Evolutionary conservation across 164 flowering plant genomes (phyloP), one percentile per base, ranked within the genome.

Genomic region (Macadamia integrifolia): DNA sequence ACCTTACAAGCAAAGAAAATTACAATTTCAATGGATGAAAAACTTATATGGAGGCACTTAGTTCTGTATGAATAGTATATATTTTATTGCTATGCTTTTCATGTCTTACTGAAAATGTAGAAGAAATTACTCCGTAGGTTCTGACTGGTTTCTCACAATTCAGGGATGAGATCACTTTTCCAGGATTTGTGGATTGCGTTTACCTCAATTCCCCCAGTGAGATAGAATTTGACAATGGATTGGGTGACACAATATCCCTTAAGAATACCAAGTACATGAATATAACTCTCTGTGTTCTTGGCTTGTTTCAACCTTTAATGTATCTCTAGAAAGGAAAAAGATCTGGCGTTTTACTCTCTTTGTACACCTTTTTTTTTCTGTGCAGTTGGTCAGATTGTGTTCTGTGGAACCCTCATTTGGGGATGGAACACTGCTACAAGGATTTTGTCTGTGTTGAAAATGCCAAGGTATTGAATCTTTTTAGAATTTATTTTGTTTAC

Each of bases 391-490:
- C 93, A 48, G 98, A 93, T 81, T 81, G 91, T 63, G 98, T 93
- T 58, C 64, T 93, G 65, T 93, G 98, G 97, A 93, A 91, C 72
- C 98, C 96, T 29, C 77, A 93, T 80, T 56, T 83, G 72, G 80
- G 76, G 67, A 91, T 93, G 98, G 96, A 91, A 79, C 85, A 90
- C 68, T 87, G 88, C 78, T 93, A 88, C 75, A 84, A 63, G 75
- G 94, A 93, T 77, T 93, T 93, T 79, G 97, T 93, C 48, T 93
- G 98, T 58, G 96, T 93, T 50, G 98, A 93, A 75, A 91, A 93
- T 82, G 97, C 96, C 5, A 79, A 91, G 98, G 98, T 91, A 78
- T 43, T 57, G 3, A 40, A 6, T 14, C 50, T 52, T 1, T 1
- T 2, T 3, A 49, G 13, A 58, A 44, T 49, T 49, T n/a, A 8